These are phyloP conservation scores for Fraxinus baroniana DNA, from an alignment of 305 asterid species.

Conservation along the genomic window DNA sequence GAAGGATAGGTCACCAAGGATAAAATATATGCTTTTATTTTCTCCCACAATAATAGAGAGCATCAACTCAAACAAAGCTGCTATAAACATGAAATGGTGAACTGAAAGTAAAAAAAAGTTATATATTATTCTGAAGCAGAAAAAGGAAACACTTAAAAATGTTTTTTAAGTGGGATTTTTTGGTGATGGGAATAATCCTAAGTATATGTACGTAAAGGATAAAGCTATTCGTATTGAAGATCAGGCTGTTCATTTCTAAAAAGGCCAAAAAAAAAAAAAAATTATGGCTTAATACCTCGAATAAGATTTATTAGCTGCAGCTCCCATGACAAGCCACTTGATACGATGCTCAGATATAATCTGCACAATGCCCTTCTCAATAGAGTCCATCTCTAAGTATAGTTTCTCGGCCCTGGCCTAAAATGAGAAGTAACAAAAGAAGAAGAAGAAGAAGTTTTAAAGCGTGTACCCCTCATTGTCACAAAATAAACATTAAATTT, in stretches of 20 bases:
- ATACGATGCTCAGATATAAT: constrained; percentile 58
- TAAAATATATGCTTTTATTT: not conserved
- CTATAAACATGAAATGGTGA: not conserved
- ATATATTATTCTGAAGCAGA: not conserved
- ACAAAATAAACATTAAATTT: too few species aligned
- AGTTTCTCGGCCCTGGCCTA: constrained; percentile 70
- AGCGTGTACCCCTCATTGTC: not conserved
- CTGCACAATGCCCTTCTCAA: constrained; percentile 76
- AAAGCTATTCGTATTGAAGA: constrained; percentile 4
- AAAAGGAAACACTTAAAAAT: not conserved
- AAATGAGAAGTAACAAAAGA: constrained; percentile 17
- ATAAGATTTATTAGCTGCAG: constrained; percentile 68
- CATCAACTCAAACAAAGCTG: not conserved
- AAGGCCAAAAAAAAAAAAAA: not conserved
- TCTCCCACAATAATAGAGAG: not conserved
- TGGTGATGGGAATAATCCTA: not conserved
- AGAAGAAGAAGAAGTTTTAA: not conserved
- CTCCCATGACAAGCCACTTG: constrained; percentile 88
- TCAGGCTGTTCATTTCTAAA: not conserved
- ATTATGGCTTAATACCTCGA: constrained; percentile 47
- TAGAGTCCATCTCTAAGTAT: constrained; percentile 56
- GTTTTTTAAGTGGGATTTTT: not conserved
- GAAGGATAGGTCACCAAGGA: not conserved
- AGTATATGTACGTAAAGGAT: not conserved
- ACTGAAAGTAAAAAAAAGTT: not conserved